Conservation (phyloP, 495 filamentous ascomycete genomes). For the Clohesyomyces aquaticus region DNA sequence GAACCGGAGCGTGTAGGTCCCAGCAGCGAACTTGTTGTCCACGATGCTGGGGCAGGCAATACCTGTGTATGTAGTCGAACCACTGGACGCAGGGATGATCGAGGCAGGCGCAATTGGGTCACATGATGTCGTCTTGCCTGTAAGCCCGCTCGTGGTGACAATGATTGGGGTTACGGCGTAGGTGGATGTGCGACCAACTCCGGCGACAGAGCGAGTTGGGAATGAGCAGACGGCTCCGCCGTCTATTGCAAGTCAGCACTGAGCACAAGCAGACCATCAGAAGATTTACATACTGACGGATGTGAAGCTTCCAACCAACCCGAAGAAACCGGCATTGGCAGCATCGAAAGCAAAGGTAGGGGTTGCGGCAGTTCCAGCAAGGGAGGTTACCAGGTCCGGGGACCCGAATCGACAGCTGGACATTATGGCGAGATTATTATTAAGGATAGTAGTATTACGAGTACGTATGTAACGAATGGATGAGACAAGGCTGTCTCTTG, state of each 20-base stretch:
- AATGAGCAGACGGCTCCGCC: slow-evolving; percentile 25
- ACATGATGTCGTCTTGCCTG: slow-evolving; percentile 21
- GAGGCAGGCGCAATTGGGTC: slow-evolving; percentile 20
- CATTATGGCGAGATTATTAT: slow-evolving; percentile 13
- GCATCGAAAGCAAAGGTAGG: slow-evolving; percentile 27
- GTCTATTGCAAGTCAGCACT: not conserved
- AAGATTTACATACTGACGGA: slow-evolving; percentile 1
- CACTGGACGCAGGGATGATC: slow-evolving; percentile 15
- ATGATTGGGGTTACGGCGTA: slow-evolving; percentile 30
- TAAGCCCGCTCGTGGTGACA: slow-evolving; percentile 15
- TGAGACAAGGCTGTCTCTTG: not conserved
- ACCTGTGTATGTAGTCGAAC: slow-evolving; percentile 22
- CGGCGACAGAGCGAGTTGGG: slow-evolving; percentile 16
- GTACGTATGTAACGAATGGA: not conserved
- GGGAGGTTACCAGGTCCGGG: slow-evolving; percentile 18
- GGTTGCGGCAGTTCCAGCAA: slow-evolving; percentile 1
- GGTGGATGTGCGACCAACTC: slow-evolving; percentile 3
- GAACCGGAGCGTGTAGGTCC: slow-evolving; percentile 29
- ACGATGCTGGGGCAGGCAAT: slow-evolving; percentile 19
- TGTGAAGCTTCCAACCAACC: slow-evolving; percentile 14
- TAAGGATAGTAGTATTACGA: not conserved
- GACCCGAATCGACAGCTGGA: slow-evolving; percentile 19
- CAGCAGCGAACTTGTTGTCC: slow-evolving; percentile 19
- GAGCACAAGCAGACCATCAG: not conserved
- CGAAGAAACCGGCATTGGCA: slow-evolving; percentile 18